A percentile compares a stretch with the other conserved stretches of the same genome.
These are phyloP conservation scores for Rhodotorula glutinis DNA, from an alignment of 1,284 basidiomycete genomes.

Conservation along the genomic window DNA sequence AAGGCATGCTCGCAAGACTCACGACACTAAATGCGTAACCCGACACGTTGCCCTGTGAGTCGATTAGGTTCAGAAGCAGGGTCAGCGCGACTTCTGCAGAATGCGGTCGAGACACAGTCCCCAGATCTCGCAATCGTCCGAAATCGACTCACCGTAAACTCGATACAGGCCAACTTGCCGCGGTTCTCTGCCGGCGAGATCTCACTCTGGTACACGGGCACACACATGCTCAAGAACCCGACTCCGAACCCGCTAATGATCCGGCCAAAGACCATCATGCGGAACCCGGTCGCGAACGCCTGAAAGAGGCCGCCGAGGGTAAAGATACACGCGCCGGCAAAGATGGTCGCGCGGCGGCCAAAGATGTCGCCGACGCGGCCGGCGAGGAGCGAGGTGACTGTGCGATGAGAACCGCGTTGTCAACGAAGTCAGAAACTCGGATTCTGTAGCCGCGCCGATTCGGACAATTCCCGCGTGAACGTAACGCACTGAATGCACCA, in stretches of 20 bases:
- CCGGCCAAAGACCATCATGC: conserved; percentile 81
- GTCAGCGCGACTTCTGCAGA: too few relatives aligned
- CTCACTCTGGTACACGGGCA: conserved; percentile 94
- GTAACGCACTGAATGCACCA: conserved; percentile 76
- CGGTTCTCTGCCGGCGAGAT: conserved; percentile 89
- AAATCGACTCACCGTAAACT: conserved; percentile 76
- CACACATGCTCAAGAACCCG: conserved; percentile 88
- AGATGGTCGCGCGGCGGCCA: conserved; percentile 81
- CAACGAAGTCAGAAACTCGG: neutral
- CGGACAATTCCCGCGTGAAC: conserved; percentile 68
- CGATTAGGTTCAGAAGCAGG: neutral
- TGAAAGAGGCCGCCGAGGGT: conserved; percentile 85
- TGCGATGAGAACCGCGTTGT: neutral
- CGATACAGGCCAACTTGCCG: conserved; percentile 89
- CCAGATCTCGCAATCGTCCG: too few relatives aligned
- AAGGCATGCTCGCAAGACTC: conserved; percentile 48
- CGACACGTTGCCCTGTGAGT: conserved; percentile 57
- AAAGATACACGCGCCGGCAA: conserved; percentile 82
- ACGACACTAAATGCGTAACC: conserved; percentile 95
- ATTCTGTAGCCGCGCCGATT: neutral
- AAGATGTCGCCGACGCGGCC: conserved; percentile 82
- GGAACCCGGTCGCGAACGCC: conserved; percentile 79
- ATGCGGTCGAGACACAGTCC: too few relatives aligned
- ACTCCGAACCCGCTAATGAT: conserved; percentile 90
- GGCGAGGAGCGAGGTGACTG: conserved; percentile 84